These are phyloP conservation scores for Trichophyton benhamiae DNA, from an alignment of 2,329 filamentous ascomycete species.

Conservation along the genomic window DNA sequence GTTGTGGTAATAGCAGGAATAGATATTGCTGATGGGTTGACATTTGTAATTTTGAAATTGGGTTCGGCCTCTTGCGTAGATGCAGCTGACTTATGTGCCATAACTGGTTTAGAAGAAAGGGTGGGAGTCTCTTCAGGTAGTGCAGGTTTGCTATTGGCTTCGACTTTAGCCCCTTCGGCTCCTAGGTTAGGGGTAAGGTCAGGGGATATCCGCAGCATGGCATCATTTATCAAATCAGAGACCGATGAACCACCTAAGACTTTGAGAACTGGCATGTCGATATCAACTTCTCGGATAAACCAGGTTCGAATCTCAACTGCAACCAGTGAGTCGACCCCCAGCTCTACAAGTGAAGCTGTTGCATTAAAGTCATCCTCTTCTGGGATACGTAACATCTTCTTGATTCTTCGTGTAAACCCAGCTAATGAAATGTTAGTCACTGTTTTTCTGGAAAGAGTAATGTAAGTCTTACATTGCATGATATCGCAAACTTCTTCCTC, in stretches of 20 bases:
- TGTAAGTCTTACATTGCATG: background rate
- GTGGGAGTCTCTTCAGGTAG: background rate
- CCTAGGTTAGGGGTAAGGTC: background rate
- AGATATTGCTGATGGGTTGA: no score
- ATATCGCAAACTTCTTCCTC: background rate
- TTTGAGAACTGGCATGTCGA: slow-evolving; percentile 12
- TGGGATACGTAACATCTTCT: slow-evolving; percentile 21
- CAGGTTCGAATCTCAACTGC: slow-evolving; percentile 13
- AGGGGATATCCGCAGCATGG: background rate
- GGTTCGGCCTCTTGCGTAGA: background rate
- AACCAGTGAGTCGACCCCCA: slow-evolving; percentile 13
- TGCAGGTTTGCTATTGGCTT: background rate
- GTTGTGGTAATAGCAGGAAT: background rate
- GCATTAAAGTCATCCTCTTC: slow-evolving; percentile 18
- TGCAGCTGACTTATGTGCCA: background rate
- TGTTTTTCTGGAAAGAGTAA: background rate
- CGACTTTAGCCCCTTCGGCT: background rate
- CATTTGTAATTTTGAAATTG: background rate
- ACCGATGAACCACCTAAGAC: slow-evolving; percentile 8
- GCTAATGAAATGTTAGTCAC: background rate
- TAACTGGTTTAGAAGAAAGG: background rate
- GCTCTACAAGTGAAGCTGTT: slow-evolving; percentile 1
- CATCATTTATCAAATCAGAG: slow-evolving; percentile 7
- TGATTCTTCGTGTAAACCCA: slow-evolving; percentile 4
- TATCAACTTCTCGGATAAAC: slow-evolving; percentile 11